Evolutionary conservation across 2,329 filamentous ascomycete species (phyloP), one percentile per base, ranked within the genome.

Genomic region (Pseudogymnoascus verrucosus): DNA sequence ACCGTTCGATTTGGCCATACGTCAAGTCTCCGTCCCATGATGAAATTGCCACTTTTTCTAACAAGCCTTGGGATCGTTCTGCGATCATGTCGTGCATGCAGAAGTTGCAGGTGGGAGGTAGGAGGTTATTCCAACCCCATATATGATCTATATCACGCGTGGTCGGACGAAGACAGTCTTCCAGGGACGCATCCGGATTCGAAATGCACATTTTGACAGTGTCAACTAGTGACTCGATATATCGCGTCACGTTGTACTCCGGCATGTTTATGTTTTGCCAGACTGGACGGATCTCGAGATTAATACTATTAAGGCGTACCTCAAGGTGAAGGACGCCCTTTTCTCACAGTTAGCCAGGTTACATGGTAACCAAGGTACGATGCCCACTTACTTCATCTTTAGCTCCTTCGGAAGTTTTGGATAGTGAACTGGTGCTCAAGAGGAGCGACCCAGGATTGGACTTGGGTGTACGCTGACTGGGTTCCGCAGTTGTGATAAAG

Each of bases 41-140:
- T 34, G 44, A 28, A 8, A 77, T 71, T 6, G 76, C 77, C 4
- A 69, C 57, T 62, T 76, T 76, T 2, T 75, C 68, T 0, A 75
- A 74, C 12, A 72, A 66, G 10, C 68, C 65, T 42, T 65, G 65
- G 12, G 75, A 74, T 68, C 73, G 76, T 62, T 78, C 70, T 4
- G 75, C 69, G 14, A 82, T 70, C 63, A 80, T 74, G 1, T 79
- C 77, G 65, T 82, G 78, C 74, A 80, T 80, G 68, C 79, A 80
- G 40, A 74, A 76, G 37, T 75, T 71, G 62, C 77, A 72, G 1
- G 74, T 73, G 2, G 77, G 76, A 19, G 79, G 79, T 1, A 82
- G 65, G 2, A 73, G 65, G 28, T 77, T 71, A 54, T 81, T 82
- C 78, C 79, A 80, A 3, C 69, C 69, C 80, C 80, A 82, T 47